Evolutionary conservation across 148 eudicot species (phyloP).

Genomic region (Dysphania ambrosioides): DNA sequence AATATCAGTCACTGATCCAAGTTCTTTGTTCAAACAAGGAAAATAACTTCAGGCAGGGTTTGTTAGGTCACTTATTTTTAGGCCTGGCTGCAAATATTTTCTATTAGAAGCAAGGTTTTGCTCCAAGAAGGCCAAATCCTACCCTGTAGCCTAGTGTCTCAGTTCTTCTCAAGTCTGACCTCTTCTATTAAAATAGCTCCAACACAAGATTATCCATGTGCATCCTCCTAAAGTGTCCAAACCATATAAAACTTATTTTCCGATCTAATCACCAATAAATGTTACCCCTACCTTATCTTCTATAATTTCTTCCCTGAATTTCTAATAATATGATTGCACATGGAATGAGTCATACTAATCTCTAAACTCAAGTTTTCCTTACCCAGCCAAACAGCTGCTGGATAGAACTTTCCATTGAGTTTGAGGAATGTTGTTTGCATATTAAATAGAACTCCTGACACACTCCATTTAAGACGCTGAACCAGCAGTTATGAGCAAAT

Average conservation of each 20-base stretch:
- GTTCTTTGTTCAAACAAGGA: no score
- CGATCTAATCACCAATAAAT: background rate
- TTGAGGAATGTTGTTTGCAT: background rate
- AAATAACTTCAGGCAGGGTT: no score
- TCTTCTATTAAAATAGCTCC: background rate
- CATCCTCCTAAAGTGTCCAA: background rate
- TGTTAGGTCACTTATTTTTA: no score
- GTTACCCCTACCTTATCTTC: background rate
- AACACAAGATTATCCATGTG: background rate
- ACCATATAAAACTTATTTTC: background rate
- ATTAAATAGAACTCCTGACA: background rate
- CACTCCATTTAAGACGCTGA: background rate
- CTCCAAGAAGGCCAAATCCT: background rate
- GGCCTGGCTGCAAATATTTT: background rate
- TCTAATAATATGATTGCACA: background rate
- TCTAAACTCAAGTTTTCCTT: background rate
- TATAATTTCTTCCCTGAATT: background rate
- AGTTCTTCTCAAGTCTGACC: background rate
- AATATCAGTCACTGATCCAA: no score
- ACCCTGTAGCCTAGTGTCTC: background rate
- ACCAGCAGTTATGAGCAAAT: background rate
- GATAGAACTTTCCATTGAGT: background rate
- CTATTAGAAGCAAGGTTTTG: background rate
- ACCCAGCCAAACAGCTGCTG: background rate
- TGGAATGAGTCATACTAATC: background rate